Evolutionary conservation across 1,284 basidiomycete genomes (phyloP).

Genomic region (Cutaneotrichosporon cutaneum): DNA sequence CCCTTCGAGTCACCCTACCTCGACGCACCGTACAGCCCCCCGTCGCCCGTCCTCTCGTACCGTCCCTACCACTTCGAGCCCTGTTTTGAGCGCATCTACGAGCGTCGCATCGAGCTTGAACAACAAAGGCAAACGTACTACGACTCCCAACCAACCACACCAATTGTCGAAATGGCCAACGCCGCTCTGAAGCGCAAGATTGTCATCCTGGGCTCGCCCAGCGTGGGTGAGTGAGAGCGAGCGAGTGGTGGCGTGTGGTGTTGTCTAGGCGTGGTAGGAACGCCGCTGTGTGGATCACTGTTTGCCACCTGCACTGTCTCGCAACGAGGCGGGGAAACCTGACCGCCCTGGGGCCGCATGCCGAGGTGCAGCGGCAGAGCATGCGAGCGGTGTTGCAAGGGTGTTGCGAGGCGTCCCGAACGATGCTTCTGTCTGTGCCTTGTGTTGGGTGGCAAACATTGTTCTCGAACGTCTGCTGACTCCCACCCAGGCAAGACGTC

Average conservation of each 20-base stretch:
- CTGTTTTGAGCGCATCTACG: constrained; percentile 8
- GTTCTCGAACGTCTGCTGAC: neutral
- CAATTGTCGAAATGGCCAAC: constrained; percentile 10
- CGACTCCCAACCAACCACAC: neutral
- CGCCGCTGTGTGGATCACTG: neutral
- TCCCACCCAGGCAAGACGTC: constrained; percentile 71
- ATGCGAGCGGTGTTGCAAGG: neutral
- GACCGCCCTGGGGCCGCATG: neutral
- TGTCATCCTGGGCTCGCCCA: constrained; percentile 73
- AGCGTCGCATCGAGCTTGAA: constrained; percentile 6
- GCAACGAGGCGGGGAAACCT: neutral
- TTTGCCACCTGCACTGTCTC: neutral
- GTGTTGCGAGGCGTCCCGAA: neutral
- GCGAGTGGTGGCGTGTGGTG: neutral
- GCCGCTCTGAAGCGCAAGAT: constrained; percentile 70
- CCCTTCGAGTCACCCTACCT: constrained; percentile 7
- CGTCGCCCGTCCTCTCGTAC: constrained; percentile 7
- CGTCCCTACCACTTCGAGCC: constrained; percentile 8
- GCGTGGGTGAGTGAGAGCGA: constrained; percentile 65
- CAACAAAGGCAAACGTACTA: neutral
- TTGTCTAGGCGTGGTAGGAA: neutral
- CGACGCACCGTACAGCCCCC: constrained; percentile 2
- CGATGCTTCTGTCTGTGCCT: neutral
- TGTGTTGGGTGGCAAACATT: neutral
- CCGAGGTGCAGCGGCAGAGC: neutral